A percentile compares a stretch with the other conserved stretches of the same genome.
These are phyloP conservation scores for Fusarium paranaense DNA, from an alignment of 2,329 filamentous ascomycete genomes.

Conservation along the genomic window DNA sequence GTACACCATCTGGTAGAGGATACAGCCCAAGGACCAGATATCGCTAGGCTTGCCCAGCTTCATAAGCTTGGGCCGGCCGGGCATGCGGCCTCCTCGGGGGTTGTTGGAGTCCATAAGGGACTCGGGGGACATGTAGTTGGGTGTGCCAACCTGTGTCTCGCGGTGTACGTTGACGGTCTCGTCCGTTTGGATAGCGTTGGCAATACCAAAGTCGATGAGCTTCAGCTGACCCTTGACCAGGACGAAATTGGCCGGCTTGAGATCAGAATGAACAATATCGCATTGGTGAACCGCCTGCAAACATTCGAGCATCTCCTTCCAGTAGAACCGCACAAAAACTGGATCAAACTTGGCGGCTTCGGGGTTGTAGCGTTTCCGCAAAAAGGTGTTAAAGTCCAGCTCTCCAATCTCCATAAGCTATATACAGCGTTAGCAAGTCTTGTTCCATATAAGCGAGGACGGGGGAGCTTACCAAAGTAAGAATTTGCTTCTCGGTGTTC, in stretches of 20 bases:
- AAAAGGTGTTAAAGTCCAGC: conserved; percentile 87
- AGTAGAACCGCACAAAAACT: conserved; percentile 95
- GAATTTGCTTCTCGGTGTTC: conserved; percentile 88
- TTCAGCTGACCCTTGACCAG: conserved; percentile 91
- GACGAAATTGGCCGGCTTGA: conserved; percentile 98
- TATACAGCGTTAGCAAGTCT: conserved; percentile 32
- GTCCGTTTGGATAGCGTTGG: conserved; percentile 94
- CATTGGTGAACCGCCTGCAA: conserved; percentile 87
- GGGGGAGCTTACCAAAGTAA: conserved; percentile 78
- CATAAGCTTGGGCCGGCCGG: conserved; percentile 78
- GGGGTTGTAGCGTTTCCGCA: conserved; percentile 77
- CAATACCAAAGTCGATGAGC: conserved; percentile 98
- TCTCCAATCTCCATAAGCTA: conserved; percentile 98
- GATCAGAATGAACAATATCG: conserved; percentile 95
- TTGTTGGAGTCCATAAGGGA: conserved; percentile 89
- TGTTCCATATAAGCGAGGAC: background rate
- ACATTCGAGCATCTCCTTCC: conserved; percentile 99
- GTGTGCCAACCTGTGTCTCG: conserved; percentile 93
- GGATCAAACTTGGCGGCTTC: conserved; percentile 84
- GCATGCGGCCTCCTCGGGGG: conserved; percentile 57
- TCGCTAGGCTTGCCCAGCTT: conserved; percentile 96
- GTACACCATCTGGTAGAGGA: conserved; percentile 98
- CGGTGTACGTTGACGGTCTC: conserved; percentile 98
- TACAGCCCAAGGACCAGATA: conserved; percentile 96
- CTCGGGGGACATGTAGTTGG: conserved; percentile 99